Conservation (phyloP, 345 rosid genomes). For the Conringia planisiliqua region DNA sequence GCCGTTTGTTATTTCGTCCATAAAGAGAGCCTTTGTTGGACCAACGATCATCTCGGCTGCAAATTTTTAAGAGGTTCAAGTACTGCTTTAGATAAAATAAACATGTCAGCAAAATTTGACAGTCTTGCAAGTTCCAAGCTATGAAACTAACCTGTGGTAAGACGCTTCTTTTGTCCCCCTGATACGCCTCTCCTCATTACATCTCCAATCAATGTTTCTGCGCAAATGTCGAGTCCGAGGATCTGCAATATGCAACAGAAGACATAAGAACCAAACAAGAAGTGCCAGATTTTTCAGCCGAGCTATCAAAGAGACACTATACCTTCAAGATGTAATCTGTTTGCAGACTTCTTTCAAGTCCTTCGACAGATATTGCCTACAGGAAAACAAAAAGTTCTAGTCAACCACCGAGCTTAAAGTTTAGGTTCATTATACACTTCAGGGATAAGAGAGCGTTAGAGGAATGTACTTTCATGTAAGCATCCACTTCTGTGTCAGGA, state of each 20-base stretch:
- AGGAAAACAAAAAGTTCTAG: neutral
- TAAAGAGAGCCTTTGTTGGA: conserved; percentile 52
- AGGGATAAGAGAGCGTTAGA: neutral
- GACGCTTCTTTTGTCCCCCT: conserved; percentile 81
- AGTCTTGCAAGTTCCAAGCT: neutral
- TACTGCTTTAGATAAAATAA: neutral
- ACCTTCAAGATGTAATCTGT: conserved; percentile 86
- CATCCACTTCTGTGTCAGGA: conserved; percentile 86
- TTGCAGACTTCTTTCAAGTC: conserved; percentile 57
- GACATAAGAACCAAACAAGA: neutral
- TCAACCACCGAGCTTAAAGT: neutral
- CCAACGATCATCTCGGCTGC: conserved; percentile 77
- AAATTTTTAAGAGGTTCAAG: neutral
- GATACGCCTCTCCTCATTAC: conserved; percentile 79
- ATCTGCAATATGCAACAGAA: conserved; percentile 41
- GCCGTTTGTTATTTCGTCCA: conserved; percentile 82
- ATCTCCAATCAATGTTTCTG: conserved; percentile 68
- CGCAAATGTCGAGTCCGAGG: conserved; percentile 65
- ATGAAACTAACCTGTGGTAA: conserved; percentile 57
- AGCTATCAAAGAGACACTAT: conserved; percentile 17
- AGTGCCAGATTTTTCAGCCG: neutral
- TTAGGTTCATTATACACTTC: neutral
- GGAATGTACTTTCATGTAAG: conserved; percentile 67
- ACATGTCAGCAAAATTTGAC: conserved; percentile 7
- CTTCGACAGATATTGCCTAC: conserved; percentile 69